Evolutionary conservation across 306 rosid genomes (phyloP), one percentile per base, ranked within the genome.

Genomic region (Sphenostylis stenocarpa): DNA sequence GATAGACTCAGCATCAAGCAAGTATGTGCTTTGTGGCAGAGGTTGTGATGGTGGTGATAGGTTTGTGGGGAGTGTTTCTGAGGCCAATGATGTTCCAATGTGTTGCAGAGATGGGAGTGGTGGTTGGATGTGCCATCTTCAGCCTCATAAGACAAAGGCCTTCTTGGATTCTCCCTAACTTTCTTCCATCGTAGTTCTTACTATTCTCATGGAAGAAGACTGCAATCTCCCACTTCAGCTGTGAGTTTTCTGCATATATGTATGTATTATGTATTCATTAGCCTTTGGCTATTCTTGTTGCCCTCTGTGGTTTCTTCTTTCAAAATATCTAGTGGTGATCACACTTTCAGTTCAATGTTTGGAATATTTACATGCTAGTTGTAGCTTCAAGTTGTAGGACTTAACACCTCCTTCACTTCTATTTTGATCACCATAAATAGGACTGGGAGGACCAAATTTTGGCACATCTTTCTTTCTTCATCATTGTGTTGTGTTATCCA

Each of bases 61-160:
- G 89, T 28, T 44, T 88, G 20, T 85, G 84, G 91, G 87, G 83
- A 12, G 49, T 57, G 26, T 62, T 68, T 67, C 12, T 85, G 66
- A 45, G 91, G 67, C 89, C 88, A 33, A 21, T 61, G 76, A 23
- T 85, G 73, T 26, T 85, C 47, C 53, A 19, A 79, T 70, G 41
- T 56, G 85, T 82, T 0, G 83, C 45, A 4, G 82, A 84, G 49
- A 68, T 87, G 70, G 66, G 63, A 12, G 69, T 44, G 14, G 48
- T 45, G 7, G 51, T 85, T 41, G 76, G 53, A 6, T 28, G 17
- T 36, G 57, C 69, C 49, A 20, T 76, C 20, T 21, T 16, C 28
- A 24, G 38, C 9, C 57, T 83, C 36, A 16, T 62, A 4, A 58
- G 79, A 62, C 64, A 74, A 77, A 36, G 7, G 0, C 80, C 76